Evolutionary conservation across 768 basidiomycete genomes (phyloP).

Genomic region (Paxillus rubicundulus): DNA sequence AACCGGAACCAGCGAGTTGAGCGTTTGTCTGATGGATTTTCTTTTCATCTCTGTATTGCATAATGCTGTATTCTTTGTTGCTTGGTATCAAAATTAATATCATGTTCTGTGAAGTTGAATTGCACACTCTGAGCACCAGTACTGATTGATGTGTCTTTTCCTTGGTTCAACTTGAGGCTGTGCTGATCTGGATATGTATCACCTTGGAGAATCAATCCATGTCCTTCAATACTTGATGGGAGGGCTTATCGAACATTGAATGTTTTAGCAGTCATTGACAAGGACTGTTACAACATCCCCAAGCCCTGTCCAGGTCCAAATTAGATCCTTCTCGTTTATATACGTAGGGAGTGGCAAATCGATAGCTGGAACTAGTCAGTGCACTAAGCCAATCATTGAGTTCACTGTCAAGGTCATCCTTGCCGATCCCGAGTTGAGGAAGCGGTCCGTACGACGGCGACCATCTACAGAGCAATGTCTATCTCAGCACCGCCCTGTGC

Average conservation of each 20-base stretch:
- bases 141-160: too few relatives aligned
- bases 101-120: slow-evolving; percentile 91
- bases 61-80: not conserved
- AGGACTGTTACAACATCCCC: slow-evolving; percentile 76
- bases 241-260: not conserved
- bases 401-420: slow-evolving; percentile 67
- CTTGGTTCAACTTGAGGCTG: too few relatives aligned
- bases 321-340: too few relatives aligned
- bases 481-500: not conserved
- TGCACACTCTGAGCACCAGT: too few relatives aligned
- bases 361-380: slow-evolving; percentile 79
- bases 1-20: slow-evolving; percentile 48
- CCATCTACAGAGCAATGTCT: not conserved
- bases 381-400: slow-evolving; percentile 74
- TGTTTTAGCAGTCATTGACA: slow-evolving; percentile 66
- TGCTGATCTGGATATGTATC: too few relatives aligned
- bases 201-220: too few relatives aligned
- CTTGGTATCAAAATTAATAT: slow-evolving; percentile 63
- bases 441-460: slow-evolving; percentile 70
- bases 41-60: too few relatives aligned
- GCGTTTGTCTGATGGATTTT: slow-evolving; percentile 63
- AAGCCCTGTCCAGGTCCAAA: too few relatives aligned
- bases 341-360: too few relatives aligned
- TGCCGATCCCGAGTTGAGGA: slow-evolving; percentile 79
- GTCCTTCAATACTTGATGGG: not conserved